Conservation (phyloP, 2,329 filamentous ascomycete genomes). For the Pseudofabraea citricarpa region DNA sequence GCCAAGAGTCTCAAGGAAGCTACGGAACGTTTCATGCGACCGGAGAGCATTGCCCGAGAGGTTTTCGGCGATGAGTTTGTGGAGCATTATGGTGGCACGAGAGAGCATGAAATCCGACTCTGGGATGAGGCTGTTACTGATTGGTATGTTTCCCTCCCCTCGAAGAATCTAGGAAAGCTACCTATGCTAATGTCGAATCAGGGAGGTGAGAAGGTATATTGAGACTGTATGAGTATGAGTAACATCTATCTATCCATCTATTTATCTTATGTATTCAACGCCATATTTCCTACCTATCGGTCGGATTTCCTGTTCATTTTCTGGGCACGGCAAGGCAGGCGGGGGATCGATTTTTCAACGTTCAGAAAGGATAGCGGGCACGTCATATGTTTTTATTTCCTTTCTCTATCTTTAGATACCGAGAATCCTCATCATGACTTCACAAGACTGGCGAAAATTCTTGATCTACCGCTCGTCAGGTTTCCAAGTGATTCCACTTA, state of each 20-base stretch:
- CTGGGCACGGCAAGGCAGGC: no score
- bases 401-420: no score
- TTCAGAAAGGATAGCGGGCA: no score
- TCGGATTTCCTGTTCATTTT: not conserved
- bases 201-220: slow-evolving; percentile 75
- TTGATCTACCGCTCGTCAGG: no score
- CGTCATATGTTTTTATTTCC: no score
- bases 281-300: not conserved
- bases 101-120: slow-evolving; percentile 82
- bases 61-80: slow-evolving; percentile 95
- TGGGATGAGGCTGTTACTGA: slow-evolving; percentile 98
- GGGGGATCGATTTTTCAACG: no score
- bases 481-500: no score
- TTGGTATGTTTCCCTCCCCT: slow-evolving; percentile 59
- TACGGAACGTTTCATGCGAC: slow-evolving; percentile 68
- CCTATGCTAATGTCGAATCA: slow-evolving; percentile 27
- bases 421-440: no score
- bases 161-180: not conserved
- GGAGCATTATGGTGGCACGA: slow-evolving; percentile 87
- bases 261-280: not conserved
- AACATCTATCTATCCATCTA: no score
- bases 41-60: slow-evolving; percentile 83
- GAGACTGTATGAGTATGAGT: slow-evolving; percentile 48
- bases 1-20: slow-evolving; percentile 86
- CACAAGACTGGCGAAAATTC: no score